Evolutionary conservation across 1,139 yeast genomes (phyloP).

Genomic region (Suhomyces panamericanus): DNA sequence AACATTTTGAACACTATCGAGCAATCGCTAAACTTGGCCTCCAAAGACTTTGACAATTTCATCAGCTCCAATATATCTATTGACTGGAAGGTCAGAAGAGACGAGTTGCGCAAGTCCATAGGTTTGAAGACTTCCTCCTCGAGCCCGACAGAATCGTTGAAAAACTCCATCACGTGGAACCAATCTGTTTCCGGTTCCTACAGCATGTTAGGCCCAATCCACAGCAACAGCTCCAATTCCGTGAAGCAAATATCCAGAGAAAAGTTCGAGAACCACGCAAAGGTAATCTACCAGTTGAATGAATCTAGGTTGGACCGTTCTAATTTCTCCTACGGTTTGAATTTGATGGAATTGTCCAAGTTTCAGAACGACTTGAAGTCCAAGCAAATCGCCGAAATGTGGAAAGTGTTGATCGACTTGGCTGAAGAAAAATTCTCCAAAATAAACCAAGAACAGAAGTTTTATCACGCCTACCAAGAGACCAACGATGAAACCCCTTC

Average conservation of each 20-base stretch:
- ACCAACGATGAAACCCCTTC: slow-evolving; percentile 1
- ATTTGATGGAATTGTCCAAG: slow-evolving; percentile 55
- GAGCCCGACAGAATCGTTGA: slow-evolving; percentile 19
- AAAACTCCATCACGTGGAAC: slow-evolving; percentile 37
- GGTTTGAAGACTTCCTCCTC: slow-evolving; percentile 34
- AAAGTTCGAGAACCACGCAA: slow-evolving; percentile 74
- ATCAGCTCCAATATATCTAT: slow-evolving; percentile 70
- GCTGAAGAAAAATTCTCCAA: slow-evolving; percentile 39
- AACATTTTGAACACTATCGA: slow-evolving; percentile 82
- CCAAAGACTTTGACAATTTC: slow-evolving; percentile 79
- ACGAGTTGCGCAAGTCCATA: slow-evolving; percentile 67
- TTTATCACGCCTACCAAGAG: slow-evolving; percentile 37
- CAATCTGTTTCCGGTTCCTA: slow-evolving; percentile 36
- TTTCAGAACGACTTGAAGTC: slow-evolving; percentile 55
- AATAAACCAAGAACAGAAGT: slow-evolving; percentile 48
- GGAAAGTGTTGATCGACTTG: slow-evolving; percentile 55
- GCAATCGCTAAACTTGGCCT: slow-evolving; percentile 70
- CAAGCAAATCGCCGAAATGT: slow-evolving; percentile 62
- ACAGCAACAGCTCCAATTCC: slow-evolving; percentile 19
- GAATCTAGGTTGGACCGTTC: slow-evolving; percentile 59
- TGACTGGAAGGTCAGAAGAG: slow-evolving; percentile 82
- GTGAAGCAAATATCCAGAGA: slow-evolving; percentile 46
- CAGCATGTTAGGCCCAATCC: slow-evolving; percentile 38
- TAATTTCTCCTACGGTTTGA: slow-evolving; percentile 51
- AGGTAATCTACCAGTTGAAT: slow-evolving; percentile 67